Evolutionary conservation across 345 rosid species (phyloP).

Genomic region (Acer campestre): DNA sequence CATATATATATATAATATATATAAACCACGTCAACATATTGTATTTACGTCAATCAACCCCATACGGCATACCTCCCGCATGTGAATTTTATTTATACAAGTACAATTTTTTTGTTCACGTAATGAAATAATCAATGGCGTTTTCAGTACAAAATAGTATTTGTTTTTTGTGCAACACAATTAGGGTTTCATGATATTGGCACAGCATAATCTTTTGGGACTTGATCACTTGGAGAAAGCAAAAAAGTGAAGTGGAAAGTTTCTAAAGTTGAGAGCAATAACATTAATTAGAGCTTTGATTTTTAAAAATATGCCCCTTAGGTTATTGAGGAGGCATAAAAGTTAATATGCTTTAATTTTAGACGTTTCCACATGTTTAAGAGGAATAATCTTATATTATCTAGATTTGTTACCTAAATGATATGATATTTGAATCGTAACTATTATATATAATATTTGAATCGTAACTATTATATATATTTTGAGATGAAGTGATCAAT

Average conservation of each 20-base stretch:
- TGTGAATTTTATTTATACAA: conserved; percentile 20
- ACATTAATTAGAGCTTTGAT: neutral
- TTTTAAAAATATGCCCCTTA: no score
- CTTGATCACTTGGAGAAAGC: neutral
- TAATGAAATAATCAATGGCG: neutral
- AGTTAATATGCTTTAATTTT: no score
- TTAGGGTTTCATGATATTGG: neutral
- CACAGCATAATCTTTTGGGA: neutral
- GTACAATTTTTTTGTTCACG: neutral
- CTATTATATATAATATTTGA: no score
- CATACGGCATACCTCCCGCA: conserved; percentile 7
- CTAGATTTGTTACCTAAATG: no score
- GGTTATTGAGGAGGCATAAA: no score
- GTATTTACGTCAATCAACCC: conserved; percentile 24
- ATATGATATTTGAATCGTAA: no score
- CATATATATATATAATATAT: neutral
- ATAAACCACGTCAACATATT: conserved; percentile 17
- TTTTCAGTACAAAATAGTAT: neutral
- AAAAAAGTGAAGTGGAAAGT: neutral
- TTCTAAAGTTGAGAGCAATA: neutral
- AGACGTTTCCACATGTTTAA: no score
- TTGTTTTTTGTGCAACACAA: neutral
- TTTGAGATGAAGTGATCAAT: no score
- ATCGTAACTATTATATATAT: no score
- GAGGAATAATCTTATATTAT: no score